Percentiles rank a stretch among this genome's conserved stretches.
These are phyloP conservation scores for Brasenia schreberi DNA, from an alignment of 164 flowering plant species.

Conservation along the genomic window DNA sequence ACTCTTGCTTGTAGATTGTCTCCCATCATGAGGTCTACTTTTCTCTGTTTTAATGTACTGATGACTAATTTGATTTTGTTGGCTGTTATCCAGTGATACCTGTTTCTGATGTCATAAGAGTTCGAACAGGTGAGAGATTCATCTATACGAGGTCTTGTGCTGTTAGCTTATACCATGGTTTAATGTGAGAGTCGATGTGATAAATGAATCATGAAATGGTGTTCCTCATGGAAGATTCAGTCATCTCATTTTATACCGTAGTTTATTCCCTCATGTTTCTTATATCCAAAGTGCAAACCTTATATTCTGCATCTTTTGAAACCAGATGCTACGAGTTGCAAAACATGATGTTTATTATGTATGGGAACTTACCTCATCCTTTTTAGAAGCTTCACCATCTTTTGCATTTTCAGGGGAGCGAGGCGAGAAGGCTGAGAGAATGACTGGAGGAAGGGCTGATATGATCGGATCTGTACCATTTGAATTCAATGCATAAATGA, in stretches of 20 bases:
- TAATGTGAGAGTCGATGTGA: neutral
- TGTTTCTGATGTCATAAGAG: slow-evolving; percentile 67
- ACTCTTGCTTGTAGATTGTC: too few relatives aligned
- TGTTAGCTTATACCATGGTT: neutral
- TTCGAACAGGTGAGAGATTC: slow-evolving; percentile 64
- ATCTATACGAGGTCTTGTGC: neutral
- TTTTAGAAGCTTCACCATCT: neutral
- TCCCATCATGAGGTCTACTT: too few relatives aligned
- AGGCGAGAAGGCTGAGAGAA: slow-evolving; percentile 76
- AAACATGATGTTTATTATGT: neutral
- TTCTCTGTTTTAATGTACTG: too few relatives aligned
- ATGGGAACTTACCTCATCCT: neutral
- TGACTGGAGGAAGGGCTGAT: slow-evolving; percentile 74
- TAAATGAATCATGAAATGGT: too few relatives aligned
- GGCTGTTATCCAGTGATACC: slow-evolving; percentile 62
- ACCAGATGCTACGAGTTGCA: too few relatives aligned
- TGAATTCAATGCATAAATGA: slow-evolving; percentile 4
- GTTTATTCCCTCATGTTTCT: neutral
- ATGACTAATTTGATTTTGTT: slow-evolving; percentile 3
- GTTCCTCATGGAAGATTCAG: too few relatives aligned
- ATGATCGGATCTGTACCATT: slow-evolving; percentile 14
- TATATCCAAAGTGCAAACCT: neutral
- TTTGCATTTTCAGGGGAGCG: slow-evolving; percentile 53
- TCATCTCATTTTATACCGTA: neutral
- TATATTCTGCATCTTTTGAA: neutral